Evolutionary conservation across 2,329 filamentous ascomycete species (phyloP).

Genomic region (Nothophaeocryptopus gaeumannii): DNA sequence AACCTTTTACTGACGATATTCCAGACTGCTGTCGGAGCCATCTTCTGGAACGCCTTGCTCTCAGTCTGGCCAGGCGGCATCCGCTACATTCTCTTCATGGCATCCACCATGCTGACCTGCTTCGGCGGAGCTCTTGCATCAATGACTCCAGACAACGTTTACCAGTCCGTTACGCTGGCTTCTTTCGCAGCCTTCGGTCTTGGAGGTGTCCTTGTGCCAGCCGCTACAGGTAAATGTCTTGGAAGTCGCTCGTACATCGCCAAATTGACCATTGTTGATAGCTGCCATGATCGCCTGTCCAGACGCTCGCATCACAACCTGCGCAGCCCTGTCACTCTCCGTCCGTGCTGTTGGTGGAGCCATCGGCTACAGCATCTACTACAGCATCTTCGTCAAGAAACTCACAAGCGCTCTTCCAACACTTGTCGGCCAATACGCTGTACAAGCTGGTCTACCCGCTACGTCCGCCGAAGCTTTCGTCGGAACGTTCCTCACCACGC

Average conservation of each 20-base stretch:
- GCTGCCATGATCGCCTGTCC: constrained; percentile 32
- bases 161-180: constrained; percentile 20
- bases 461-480: constrained; percentile 21
- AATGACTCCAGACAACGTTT: constrained; percentile 52
- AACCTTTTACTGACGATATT: neutral
- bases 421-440: constrained; percentile 23
- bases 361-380: constrained; percentile 33
- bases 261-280: too few species aligned
- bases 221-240: constrained; percentile 19
- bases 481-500: constrained; percentile 19
- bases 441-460: constrained; percentile 24
- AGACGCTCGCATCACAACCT: constrained; percentile 32
- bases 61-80: constrained; percentile 58
- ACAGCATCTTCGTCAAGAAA: constrained; percentile 32
- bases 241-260: too few species aligned
- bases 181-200: constrained; percentile 39
- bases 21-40: constrained; percentile 44
- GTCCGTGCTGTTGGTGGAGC: constrained; percentile 32
- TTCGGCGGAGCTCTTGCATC: constrained; percentile 51
- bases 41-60: constrained; percentile 57
- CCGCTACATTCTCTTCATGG: constrained; percentile 54
- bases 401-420: constrained; percentile 21
- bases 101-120: constrained; percentile 22
- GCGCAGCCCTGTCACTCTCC: constrained; percentile 30
- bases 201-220: constrained; percentile 34